Evolutionary conservation across 495 filamentous ascomycete species (phyloP).

Genomic region (Polyplosphaeria fusca): DNA sequence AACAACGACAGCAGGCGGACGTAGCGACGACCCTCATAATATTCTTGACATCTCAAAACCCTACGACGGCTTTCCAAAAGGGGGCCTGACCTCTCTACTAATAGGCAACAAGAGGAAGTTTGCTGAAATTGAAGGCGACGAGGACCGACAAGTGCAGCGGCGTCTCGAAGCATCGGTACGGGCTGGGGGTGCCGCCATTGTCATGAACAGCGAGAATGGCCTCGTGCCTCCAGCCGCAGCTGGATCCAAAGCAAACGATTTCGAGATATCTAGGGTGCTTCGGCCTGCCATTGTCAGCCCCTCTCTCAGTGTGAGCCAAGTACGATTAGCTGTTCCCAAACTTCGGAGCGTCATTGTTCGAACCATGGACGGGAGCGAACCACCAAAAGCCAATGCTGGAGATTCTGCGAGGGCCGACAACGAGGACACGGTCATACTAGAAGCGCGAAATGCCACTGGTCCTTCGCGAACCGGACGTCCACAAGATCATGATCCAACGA

Average conservation of each 20-base stretch:
- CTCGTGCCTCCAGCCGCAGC: conserved; percentile 49
- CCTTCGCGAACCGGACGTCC: conserved; percentile 55
- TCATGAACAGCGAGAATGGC: conserved; percentile 73
- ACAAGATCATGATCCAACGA: conserved; percentile 72
- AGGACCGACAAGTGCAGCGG: conserved; percentile 66
- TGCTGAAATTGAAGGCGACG: conserved; percentile 60
- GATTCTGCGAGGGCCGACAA: conserved; percentile 46
- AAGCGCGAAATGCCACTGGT: conserved; percentile 66
- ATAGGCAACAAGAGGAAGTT: conserved; percentile 91
- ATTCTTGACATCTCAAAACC: conserved; percentile 91
- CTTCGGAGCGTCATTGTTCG: conserved; percentile 75
- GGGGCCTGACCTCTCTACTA: conserved; percentile 78
- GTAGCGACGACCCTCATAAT: conserved; percentile 74
- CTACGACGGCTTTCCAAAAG: conserved; percentile 88
- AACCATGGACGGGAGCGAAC: conserved; percentile 52
- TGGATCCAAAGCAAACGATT: neutral
- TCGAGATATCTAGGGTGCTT: conserved; percentile 69
- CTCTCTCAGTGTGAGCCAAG: conserved; percentile 71
- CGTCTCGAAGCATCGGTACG: conserved; percentile 54
- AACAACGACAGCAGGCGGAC: conserved; percentile 50
- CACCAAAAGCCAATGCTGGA: conserved; percentile 21
- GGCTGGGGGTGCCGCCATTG: conserved; percentile 67
- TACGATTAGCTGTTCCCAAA: conserved; percentile 87
- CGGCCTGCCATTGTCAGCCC: conserved; percentile 84
- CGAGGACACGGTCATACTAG: conserved; percentile 64